Evolutionary conservation across 2,329 filamentous ascomycete species (phyloP), one percentile per base, ranked within the genome.

Genomic region (Cercospora sp.): DNA sequence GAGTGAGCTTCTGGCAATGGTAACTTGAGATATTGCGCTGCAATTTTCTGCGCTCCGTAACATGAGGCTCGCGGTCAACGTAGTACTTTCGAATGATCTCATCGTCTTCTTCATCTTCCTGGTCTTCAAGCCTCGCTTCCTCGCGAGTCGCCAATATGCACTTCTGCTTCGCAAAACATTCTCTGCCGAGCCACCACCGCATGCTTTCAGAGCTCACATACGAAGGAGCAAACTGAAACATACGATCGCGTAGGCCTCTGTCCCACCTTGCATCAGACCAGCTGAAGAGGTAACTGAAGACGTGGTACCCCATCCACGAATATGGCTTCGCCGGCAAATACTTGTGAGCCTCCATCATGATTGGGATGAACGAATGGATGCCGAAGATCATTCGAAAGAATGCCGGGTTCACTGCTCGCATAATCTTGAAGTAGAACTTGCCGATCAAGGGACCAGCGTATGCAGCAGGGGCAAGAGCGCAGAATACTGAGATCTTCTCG

Each of bases 141-240:
- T 94, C 91, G 45, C 87, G 86, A 0, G 93, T 96, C 0, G 91
- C 86, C 6, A 97, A 82, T 62, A 97, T 96, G 76, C 94, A 97
- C 77, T 91, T 92, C 75, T 97, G 92, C 73, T 85, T 88, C 28
- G 88, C 90, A 75, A 96, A 97, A 73, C 93, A 93, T 74, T 95
- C 92, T 3, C 90, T 83, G 0, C 94, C 94, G 0, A 97, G 85
- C 94, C 94, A 97, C 94, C 94, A 98, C 5, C 92, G 86, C 92
- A 97, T 97, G 67, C 89, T 90, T 80, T 97, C 93, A 0, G 92
- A 87, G 73, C 90, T 93, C 61, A 97, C 92, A 75, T 96, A 96
- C 0, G 96, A 92, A 1, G 94, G 94, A 0, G 93, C 89, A 72
- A 96, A 97, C 75, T 95, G 92, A 78, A 98, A 97, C 86, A 96